Conservation (phyloP, 2,329 filamentous ascomycete genomes). For the Arthrinium puccinioides region DNA sequence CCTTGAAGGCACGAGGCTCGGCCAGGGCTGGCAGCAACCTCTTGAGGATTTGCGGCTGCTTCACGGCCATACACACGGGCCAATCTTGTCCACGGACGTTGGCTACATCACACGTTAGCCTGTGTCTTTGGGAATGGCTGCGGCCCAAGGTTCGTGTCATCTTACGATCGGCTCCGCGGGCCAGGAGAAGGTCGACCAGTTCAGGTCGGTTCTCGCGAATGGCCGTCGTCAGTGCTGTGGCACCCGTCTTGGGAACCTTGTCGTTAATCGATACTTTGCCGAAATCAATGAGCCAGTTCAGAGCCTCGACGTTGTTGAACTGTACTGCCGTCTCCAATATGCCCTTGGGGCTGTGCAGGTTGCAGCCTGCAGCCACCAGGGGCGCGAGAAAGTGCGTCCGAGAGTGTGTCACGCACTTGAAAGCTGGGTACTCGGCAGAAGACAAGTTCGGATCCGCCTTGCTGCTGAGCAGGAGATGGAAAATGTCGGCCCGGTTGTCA, state of each 20-base stretch:
- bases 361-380: slow-evolving; percentile 52
- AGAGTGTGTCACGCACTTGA: slow-evolving; percentile 63
- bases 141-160: background rate
- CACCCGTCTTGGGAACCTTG: slow-evolving; percentile 42
- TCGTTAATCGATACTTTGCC: slow-evolving; percentile 56
- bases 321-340: slow-evolving; percentile 59
- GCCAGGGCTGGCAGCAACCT: slow-evolving; percentile 49
- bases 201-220: slow-evolving; percentile 54
- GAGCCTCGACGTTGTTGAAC: slow-evolving; percentile 52
- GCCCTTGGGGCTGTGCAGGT: slow-evolving; percentile 53
- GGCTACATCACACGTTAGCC: slow-evolving; percentile 44
- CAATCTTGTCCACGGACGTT: slow-evolving; percentile 60
- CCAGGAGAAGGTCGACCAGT: slow-evolving; percentile 50
- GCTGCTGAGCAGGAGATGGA: slow-evolving; percentile 48
- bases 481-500: slow-evolving; percentile 55
- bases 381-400: slow-evolving; percentile 52
- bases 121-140: background rate
- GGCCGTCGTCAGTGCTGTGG: slow-evolving; percentile 58
- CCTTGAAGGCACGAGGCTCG: slow-evolving; percentile 56
- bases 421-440: slow-evolving; percentile 57
- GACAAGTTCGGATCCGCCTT: slow-evolving; percentile 57
- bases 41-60: slow-evolving; percentile 50
- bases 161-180: slow-evolving; percentile 10
- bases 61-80: slow-evolving; percentile 64
- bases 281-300: slow-evolving; percentile 53